Conservation (phyloP, 2,329 filamentous ascomycete species). For the Sordariomycetes sp. region DNA sequence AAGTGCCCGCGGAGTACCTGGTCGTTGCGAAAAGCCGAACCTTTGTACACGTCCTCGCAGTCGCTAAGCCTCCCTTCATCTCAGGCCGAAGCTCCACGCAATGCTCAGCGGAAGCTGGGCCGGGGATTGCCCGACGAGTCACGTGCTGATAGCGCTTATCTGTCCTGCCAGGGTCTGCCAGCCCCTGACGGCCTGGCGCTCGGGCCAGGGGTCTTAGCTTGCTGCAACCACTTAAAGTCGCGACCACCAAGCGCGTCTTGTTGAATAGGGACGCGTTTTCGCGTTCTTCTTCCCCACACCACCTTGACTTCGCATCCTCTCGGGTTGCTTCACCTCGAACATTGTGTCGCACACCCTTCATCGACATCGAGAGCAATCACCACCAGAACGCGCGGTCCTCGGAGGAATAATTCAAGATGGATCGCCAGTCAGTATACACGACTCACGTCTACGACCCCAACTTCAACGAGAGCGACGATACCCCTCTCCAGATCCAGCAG, state of each 20-base stretch:
- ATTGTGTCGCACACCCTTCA: not conserved
- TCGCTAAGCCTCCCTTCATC: constrained; percentile 2
- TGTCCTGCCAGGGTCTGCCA: not conserved
- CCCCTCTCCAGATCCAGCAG: constrained; percentile 57
- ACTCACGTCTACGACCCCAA: constrained; percentile 65
- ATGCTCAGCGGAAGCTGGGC: constrained; percentile 1
- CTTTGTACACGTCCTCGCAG: constrained; percentile 1
- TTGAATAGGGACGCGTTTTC: constrained; percentile 6
- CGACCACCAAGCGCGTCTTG: constrained; percentile 11
- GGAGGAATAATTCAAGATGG: constrained; percentile 39
- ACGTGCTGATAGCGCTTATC: constrained; percentile 11
- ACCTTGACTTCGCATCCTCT: not conserved
- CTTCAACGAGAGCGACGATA: constrained; percentile 51
- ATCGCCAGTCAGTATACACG: constrained; percentile 77
- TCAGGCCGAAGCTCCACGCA: not conserved
- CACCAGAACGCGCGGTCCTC: not conserved
- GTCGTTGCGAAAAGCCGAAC: not conserved
- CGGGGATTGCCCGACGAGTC: constrained; percentile 9
- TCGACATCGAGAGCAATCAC: not conserved
- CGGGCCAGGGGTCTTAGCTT: not conserved
- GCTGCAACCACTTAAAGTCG: constrained; percentile 18
- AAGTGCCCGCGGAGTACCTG: not conserved
- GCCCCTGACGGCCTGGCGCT: not conserved
- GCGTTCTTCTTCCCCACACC: constrained; percentile 6
- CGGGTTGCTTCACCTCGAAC: constrained; percentile 2